Percentiles rank a stretch among this genome's conserved stretches.
Conservation (phyloP, 441 rosid genomes). For the Pelargonium myrrhifolium region DNA sequence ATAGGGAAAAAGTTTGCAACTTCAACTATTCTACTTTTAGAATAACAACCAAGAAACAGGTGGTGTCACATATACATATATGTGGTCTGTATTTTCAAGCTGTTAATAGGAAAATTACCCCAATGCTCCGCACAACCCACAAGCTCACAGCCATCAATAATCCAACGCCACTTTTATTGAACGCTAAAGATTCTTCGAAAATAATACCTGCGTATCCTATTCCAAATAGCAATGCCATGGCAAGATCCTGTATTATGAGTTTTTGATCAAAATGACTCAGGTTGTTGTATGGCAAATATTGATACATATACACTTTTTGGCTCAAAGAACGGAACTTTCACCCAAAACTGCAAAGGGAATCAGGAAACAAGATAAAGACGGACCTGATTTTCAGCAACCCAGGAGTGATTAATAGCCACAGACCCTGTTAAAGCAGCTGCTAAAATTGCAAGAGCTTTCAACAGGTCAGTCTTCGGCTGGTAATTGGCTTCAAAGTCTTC, state of each 20-base stretch:
- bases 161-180: constrained; percentile 91
- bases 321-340: constrained; percentile 1
- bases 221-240: constrained; percentile 80
- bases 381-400: constrained; percentile 98
- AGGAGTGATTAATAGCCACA: constrained; percentile 71
- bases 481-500: constrained; percentile 53
- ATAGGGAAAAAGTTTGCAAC: too few species aligned
- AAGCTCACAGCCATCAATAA: constrained; percentile 90
- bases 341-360: constrained; percentile 1
- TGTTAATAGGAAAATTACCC: constrained; percentile 37
- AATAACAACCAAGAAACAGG: too few species aligned
- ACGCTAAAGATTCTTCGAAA: constrained; percentile 84
- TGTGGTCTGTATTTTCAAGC: neutral
- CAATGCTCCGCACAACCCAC: constrained; percentile 81
- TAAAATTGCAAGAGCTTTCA: constrained; percentile 64
- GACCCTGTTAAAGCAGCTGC: constrained; percentile 77
- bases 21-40: too few species aligned
- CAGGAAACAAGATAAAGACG: neutral
- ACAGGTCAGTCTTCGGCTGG: constrained; percentile 73
- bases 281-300: constrained; percentile 5
- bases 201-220: constrained; percentile 83
- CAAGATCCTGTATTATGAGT: constrained; percentile 61
- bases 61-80: too few species aligned
- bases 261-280: constrained; percentile 14
- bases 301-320: neutral